A percentile compares a stretch with the other conserved stretches of the same genome.
Conservation (phyloP, 495 filamentous ascomycete genomes). For the Aspergillus incahuasiensis region DNA sequence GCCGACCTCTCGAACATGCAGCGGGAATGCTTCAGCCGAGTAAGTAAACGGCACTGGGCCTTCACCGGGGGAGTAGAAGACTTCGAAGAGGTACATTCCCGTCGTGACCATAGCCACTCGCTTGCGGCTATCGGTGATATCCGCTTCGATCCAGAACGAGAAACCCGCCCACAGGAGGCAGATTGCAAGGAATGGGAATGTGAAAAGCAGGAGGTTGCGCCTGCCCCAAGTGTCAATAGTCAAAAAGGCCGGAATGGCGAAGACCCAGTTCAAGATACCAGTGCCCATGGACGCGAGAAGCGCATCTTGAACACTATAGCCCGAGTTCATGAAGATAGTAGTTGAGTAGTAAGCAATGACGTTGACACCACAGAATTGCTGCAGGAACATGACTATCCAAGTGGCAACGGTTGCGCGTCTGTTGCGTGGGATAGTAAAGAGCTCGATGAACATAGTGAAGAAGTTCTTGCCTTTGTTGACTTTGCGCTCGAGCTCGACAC, state of each 20-base stretch:
- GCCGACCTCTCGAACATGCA: slow-evolving; percentile 61
- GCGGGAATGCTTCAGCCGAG: slow-evolving; percentile 54
- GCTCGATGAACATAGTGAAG: slow-evolving; percentile 47
- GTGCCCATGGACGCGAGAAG: slow-evolving; percentile 58
- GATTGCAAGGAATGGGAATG: slow-evolving; percentile 58
- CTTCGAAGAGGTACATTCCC: slow-evolving; percentile 48
- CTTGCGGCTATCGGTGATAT: slow-evolving; percentile 24
- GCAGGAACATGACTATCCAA: slow-evolving; percentile 49
- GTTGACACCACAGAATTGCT: slow-evolving; percentile 52
- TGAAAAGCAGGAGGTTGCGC: slow-evolving; percentile 58
- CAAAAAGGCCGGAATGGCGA: slow-evolving; percentile 62
- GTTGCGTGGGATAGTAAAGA: slow-evolving; percentile 52
- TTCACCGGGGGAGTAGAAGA: slow-evolving; percentile 52
- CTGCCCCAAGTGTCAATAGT: slow-evolving; percentile 65
- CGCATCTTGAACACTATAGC: slow-evolving; percentile 41
- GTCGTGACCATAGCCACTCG: slow-evolving; percentile 46
- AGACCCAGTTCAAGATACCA: slow-evolving; percentile 62
- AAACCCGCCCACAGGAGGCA: slow-evolving; percentile 56
- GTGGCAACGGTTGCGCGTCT: slow-evolving; percentile 49
- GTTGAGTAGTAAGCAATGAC: slow-evolving; percentile 53
- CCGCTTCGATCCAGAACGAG: slow-evolving; percentile 49
- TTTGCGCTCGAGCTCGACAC: slow-evolving; percentile 41
- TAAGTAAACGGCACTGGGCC: slow-evolving; percentile 57
- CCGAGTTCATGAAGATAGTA: slow-evolving; percentile 50
- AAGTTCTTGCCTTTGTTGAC: slow-evolving; percentile 43